Evolutionary conservation across 768 basidiomycete species (phyloP), one percentile per base, ranked within the genome.

Genomic region (Boletus barrowsii): DNA sequence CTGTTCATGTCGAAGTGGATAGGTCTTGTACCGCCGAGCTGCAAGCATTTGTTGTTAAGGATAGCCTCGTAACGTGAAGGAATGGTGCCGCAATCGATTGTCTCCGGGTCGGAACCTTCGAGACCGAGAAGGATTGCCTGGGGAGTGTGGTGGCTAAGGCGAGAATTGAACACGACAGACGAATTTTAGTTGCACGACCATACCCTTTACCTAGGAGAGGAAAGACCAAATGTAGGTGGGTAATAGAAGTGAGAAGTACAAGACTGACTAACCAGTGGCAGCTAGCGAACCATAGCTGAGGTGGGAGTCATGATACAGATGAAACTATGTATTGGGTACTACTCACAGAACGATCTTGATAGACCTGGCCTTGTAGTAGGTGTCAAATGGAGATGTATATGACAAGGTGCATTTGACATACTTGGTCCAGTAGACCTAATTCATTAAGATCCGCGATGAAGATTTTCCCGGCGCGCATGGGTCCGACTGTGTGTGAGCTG

Each of bases 381-480:
- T 22, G 30, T 62, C 17, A 13, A 35, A 5, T 10, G 26, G 30
- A 11, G 37, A 13, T 17, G 22, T 47, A 8, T 47, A 53, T 11
- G 57, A 52, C 39, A 30, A n/a, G 20, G 49, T 15, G 3, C 5
- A 32, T 48, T 14, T 22, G 43, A 59, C 68, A 45, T 60, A 82
- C 88, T 77, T 88, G 84, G 42, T 88, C 81, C 39, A 96, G 72
- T 47, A 96, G 61, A 22, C 74, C 74, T 22, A 93, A 68, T 46
- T 89, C 84, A 52, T 80, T 72, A 24, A 93, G 74, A 69, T 93
- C 89, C 42, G 78, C 74, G 57, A 92, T 84, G 68, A 95, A 95
- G 60, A 95, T 96, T 54, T 83, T 91, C 10, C 86, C 90, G 15
- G 93, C 93, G 5, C 94, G 83, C 93, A 96, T 95, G n/a, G 86